Evolutionary conservation across 495 filamentous ascomycete genomes (phyloP).

Genomic region (Astrocystis sublimbata): DNA sequence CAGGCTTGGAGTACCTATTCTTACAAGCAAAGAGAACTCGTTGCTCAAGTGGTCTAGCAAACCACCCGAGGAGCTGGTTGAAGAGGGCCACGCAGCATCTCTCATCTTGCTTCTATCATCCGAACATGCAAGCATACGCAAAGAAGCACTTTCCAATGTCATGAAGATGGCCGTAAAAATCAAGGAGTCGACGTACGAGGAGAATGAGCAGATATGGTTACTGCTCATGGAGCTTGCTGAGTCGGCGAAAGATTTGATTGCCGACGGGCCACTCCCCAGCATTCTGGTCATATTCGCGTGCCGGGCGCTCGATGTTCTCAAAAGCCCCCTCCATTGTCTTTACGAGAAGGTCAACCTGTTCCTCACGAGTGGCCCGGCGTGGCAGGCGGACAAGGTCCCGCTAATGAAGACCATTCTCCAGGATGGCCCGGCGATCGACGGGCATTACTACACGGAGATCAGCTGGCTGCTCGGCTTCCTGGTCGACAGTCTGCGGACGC

Average conservation of each 20-base stretch:
- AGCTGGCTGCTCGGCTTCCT: conserved; percentile 81
- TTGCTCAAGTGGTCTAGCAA: conserved; percentile 71
- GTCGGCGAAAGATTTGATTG: conserved; percentile 59
- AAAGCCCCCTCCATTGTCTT: conserved; percentile 76
- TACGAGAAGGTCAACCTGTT: conserved; percentile 87
- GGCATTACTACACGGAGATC: conserved; percentile 72
- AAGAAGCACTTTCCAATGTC: conserved; percentile 70
- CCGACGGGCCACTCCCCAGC: conserved; percentile 64
- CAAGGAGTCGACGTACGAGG: conserved; percentile 68
- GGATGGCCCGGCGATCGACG: conserved; percentile 68
- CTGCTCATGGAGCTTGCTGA: conserved; percentile 77
- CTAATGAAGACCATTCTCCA: conserved; percentile 73
- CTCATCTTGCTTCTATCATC: conserved; percentile 76
- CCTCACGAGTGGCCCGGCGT: conserved; percentile 71
- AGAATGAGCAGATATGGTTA: conserved; percentile 73
- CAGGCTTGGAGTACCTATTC: conserved; percentile 36
- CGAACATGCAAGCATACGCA: conserved; percentile 67
- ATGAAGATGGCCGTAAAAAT: conserved; percentile 65
- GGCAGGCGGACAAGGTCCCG: conserved; percentile 73
- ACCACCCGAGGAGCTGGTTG: conserved; percentile 69
- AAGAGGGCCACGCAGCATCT: conserved; percentile 66
- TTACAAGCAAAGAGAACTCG: conserved; percentile 54
- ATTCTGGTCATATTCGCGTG: conserved; percentile 73
- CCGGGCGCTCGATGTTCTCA: conserved; percentile 64
- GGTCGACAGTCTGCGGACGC: conserved; percentile 58